Evolutionary conservation across 805 yeast species (phyloP).

Genomic region (Brettanomyces naardenensis): DNA sequence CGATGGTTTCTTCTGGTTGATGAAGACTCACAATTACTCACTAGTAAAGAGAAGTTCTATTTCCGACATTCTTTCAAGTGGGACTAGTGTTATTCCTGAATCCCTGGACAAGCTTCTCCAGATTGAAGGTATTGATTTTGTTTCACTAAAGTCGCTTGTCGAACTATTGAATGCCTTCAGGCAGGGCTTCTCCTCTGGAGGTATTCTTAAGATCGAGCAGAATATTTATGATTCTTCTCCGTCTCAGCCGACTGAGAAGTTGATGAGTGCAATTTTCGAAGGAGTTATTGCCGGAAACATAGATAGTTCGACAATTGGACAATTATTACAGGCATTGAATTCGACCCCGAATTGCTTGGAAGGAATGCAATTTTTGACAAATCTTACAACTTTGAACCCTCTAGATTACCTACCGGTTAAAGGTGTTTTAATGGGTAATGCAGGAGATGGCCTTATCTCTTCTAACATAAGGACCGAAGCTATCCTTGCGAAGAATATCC

Average conservation of each 20-base stretch:
- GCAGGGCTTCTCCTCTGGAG: conserved; percentile 29
- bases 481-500: conserved; percentile 12
- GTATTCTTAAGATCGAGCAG: conserved; percentile 29
- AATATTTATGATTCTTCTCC: conserved; percentile 15
- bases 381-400: conserved; percentile 18
- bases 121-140: conserved; percentile 5
- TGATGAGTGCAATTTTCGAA: conserved; percentile 35
- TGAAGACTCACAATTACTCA: conserved; percentile 30
- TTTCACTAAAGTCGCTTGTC: conserved; percentile 4
- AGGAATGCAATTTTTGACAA: conserved; percentile 29
- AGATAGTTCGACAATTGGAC: conserved; percentile 29
- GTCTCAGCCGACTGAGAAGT: conserved; percentile 13
- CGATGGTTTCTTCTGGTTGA: conserved; percentile 20
- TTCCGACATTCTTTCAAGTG: conserved; percentile 22
- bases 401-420: conserved; percentile 13
- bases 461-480: conserved; percentile 15
- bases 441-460: conserved; percentile 17
- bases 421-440: conserved; percentile 15
- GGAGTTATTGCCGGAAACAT: conserved; percentile 32
- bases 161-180: conserved; percentile 6
- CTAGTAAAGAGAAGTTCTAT: conserved; percentile 26
- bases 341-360: conserved; percentile 18
- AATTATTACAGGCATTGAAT: conserved; percentile 24
- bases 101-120: not conserved
- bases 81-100: not conserved